phyloP scores from a whole-genome alignment of 2,329 filamentous ascomycete species.

The Dothistroma pini region DNA sequence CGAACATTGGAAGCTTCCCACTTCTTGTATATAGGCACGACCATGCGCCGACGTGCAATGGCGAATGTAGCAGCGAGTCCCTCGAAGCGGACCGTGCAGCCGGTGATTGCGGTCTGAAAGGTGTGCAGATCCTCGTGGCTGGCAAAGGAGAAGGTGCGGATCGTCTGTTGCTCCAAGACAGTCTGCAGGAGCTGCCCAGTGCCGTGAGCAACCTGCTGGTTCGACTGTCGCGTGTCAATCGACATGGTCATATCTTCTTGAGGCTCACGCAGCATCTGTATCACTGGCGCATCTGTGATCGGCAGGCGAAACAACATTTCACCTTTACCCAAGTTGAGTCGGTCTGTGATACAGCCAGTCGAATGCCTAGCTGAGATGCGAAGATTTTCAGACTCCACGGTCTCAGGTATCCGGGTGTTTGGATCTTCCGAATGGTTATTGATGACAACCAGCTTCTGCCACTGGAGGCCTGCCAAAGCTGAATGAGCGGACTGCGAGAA shows the following conservation, averaged over 20 bases:
- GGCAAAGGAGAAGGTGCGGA: constrained; percentile 61
- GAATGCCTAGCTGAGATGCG: constrained; percentile 69
- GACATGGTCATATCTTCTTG: constrained; percentile 76
- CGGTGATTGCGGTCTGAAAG: constrained; percentile 76
- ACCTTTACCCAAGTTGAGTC: constrained; percentile 66
- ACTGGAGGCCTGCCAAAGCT: constrained; percentile 48
- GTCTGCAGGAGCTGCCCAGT: constrained; percentile 61
- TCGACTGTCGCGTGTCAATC: constrained; percentile 48
- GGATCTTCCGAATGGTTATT: constrained; percentile 60
- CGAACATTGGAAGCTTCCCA: constrained; percentile 81
- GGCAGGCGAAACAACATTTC: constrained; percentile 47
- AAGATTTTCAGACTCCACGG: constrained; percentile 71
- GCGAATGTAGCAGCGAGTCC: constrained; percentile 66
- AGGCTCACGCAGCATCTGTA: constrained; percentile 66
- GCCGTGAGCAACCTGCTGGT: constrained; percentile 51
- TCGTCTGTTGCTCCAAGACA: constrained; percentile 56
- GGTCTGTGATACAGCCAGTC: constrained; percentile 74
- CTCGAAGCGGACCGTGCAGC: constrained; percentile 61
- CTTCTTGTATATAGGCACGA: constrained; percentile 90
- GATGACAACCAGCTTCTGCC: constrained; percentile 67
- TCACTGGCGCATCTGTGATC: constrained; percentile 46
- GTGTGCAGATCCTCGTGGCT: constrained; percentile 60
- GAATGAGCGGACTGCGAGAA: constrained; percentile 39
- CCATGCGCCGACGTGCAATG: constrained; percentile 71
- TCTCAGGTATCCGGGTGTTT: constrained; percentile 58